These are phyloP conservation scores for Fibroporia radiculosa DNA, from an alignment of 768 basidiomycete species.

Conservation along the genomic window DNA sequence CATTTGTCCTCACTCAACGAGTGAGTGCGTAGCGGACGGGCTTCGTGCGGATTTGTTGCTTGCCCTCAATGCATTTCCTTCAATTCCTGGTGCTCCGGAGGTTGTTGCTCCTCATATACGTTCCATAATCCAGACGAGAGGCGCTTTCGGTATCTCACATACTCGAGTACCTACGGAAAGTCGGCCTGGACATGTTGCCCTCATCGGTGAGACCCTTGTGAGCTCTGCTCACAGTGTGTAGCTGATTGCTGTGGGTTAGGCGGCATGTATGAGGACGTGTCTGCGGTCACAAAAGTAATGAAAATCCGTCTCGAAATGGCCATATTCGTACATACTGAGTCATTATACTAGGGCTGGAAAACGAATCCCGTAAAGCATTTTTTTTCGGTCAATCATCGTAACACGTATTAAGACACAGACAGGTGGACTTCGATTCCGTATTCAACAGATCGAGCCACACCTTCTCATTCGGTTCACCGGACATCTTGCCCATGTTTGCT, in stretches of 20 bases:
- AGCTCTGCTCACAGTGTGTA: too few relatives aligned
- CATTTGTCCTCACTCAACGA: too few relatives aligned
- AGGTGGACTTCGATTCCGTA: conserved; percentile 79
- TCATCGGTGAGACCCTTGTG: conserved; percentile 67
- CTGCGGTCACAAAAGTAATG: conserved; percentile 70
- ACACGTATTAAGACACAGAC: conserved; percentile 7
- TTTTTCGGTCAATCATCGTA: conserved; percentile 5
- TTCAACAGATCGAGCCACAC: conserved; percentile 77
- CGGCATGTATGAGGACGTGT: conserved; percentile 89
- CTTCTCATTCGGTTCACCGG: conserved; percentile 82
- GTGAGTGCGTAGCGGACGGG: conserved; percentile 56
- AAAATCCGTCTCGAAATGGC: not conserved
- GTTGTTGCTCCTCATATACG: conserved; percentile 71
- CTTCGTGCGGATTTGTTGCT: conserved; percentile 77
- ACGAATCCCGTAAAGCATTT: conserved; percentile 58
- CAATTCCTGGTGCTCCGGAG: conserved; percentile 41
- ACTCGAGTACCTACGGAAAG: conserved; percentile 86
- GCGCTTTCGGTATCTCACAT: conserved; percentile 80
- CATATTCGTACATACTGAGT: conserved; percentile 7
- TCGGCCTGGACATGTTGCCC: conserved; percentile 81
- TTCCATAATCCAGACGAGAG: conserved; percentile 54
- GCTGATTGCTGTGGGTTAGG: conserved; percentile 25
- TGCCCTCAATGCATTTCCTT: conserved; percentile 49
- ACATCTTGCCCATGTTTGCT: conserved; percentile 84
- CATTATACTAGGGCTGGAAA: conserved; percentile 64